Evolutionary conservation across 1,284 basidiomycete genomes (phyloP), one percentile per base, ranked within the genome.

Genomic region (Boletellus deceptivus): DNA sequence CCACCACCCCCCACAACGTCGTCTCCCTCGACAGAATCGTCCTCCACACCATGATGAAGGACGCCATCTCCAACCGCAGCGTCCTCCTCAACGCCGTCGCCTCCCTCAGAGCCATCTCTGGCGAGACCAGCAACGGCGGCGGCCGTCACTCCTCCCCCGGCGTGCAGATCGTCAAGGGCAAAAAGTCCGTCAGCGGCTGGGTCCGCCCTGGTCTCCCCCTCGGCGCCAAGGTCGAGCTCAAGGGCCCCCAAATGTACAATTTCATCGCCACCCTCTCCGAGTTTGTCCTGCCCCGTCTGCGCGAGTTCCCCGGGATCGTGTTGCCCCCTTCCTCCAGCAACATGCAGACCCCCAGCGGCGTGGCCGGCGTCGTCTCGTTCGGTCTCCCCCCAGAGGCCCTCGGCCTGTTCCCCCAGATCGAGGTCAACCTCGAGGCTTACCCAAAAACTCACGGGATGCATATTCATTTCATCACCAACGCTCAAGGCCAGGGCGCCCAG

Each of bases 321-420:
- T 74, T 94, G 52, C 84, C 90, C 50, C 77, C 89, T 37, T 70
- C 82, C 31, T 77, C 79, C n/a, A 70, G 79, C 45, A 77, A 77
- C 54, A 71, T 80, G 33, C 78, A 81, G 56, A 87, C 84, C 4
- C 86, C 93, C 0, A 86, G 84, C 40, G 85, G 88, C 1, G 86
- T 91, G 6, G 81, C 86, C 0, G 95, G 96, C 43, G 91, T 95
- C 25, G 91, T 98, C 43, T 83, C 85, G 2, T 85, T 99, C 59
- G 96, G 96, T 51, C 76, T 99, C 24, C 83, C 88, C 0, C 83
- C 91, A 0, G 76, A 81, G 16, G 93, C 94, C 0, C 89, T 98
- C 81, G 85, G 81, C 10, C 80, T 96, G 57, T 99, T 98, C 79
- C 96, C 96, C 4, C 90, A 94, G 70, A 86, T 97, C 50, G 94